Evolutionary conservation across 495 filamentous ascomycete species (phyloP).

Genomic region (Tuber microsphaerosporum): DNA sequence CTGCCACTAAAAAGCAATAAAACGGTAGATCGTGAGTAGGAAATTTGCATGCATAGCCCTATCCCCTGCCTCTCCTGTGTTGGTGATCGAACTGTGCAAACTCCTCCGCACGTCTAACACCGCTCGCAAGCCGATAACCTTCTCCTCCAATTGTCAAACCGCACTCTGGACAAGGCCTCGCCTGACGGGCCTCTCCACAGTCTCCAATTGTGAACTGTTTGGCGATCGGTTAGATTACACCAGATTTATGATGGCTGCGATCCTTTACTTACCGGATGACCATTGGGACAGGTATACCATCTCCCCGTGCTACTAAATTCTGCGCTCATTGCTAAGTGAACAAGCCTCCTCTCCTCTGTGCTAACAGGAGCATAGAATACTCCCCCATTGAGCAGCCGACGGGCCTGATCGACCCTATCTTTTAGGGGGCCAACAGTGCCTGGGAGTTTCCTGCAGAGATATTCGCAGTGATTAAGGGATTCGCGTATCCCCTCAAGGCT

Average conservation of each 20-base stretch:
- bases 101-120: slow-evolving; percentile 50
- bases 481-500: not conserved
- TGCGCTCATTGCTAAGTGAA: slow-evolving; percentile 50
- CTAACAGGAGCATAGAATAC: slow-evolving; percentile 42
- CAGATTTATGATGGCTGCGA: not conserved
- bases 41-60: not conserved
- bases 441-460: slow-evolving; percentile 12
- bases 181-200: slow-evolving; percentile 64
- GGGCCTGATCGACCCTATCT: slow-evolving; percentile 40
- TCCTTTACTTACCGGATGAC: slow-evolving; percentile 48
- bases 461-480: slow-evolving; percentile 17
- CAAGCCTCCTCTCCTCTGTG: slow-evolving; percentile 42
- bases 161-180: slow-evolving; percentile 60
- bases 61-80: not conserved
- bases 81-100: slow-evolving; percentile 38
- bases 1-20: not conserved
- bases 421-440: slow-evolving; percentile 20
- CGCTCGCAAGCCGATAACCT: slow-evolving; percentile 48
- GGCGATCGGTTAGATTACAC: slow-evolving; percentile 12
- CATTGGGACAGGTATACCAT: slow-evolving; percentile 63
- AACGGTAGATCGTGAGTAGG: not conserved
- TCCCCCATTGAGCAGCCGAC: slow-evolving; percentile 42
- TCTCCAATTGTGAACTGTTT: slow-evolving; percentile 60
- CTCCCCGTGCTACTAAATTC: slow-evolving; percentile 55
- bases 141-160: slow-evolving; percentile 54